These are phyloP conservation scores for Staphylotrichum longicolle DNA, from an alignment of 495 filamentous ascomycete genomes.

Conservation along the genomic window DNA sequence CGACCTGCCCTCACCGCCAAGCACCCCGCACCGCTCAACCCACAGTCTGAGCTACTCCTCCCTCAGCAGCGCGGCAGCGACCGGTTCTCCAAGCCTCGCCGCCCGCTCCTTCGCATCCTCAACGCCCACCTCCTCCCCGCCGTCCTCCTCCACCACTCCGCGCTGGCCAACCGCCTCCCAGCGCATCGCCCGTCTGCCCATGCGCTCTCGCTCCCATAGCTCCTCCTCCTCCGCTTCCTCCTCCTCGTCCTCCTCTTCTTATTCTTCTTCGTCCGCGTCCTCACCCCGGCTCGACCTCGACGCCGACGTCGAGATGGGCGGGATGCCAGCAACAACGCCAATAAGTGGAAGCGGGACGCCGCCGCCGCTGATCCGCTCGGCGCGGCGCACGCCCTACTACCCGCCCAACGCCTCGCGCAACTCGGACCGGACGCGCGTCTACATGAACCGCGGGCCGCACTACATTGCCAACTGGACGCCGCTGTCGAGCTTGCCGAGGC, in stretches of 20 bases:
- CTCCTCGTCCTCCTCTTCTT: not conserved
- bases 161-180: constrained; percentile 17
- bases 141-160: constrained; percentile 1
- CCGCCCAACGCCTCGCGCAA: constrained; percentile 29
- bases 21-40: constrained; percentile 15
- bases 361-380: constrained; percentile 9
- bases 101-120: not conserved
- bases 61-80: not conserved
- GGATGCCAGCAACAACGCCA: not conserved
- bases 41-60: constrained; percentile 12
- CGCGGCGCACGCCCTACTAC: constrained; percentile 27
- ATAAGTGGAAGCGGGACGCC: no score
- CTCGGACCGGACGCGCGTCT: constrained; percentile 21
- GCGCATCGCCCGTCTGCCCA: constrained; percentile 16
- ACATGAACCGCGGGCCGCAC: constrained; percentile 29
- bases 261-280: no score
- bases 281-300: not conserved
- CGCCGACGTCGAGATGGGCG: not conserved
- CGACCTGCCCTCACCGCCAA: constrained; percentile 27
- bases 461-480: constrained; percentile 30
- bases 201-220: constrained; percentile 12
- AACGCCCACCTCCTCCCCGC: not conserved
- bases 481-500: constrained; percentile 22
- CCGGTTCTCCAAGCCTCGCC: not conserved
- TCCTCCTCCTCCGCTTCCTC: constrained; percentile 7